Evolutionary conservation across 257 asterid species (phyloP).

Genomic region (Verbena officinalis): DNA sequence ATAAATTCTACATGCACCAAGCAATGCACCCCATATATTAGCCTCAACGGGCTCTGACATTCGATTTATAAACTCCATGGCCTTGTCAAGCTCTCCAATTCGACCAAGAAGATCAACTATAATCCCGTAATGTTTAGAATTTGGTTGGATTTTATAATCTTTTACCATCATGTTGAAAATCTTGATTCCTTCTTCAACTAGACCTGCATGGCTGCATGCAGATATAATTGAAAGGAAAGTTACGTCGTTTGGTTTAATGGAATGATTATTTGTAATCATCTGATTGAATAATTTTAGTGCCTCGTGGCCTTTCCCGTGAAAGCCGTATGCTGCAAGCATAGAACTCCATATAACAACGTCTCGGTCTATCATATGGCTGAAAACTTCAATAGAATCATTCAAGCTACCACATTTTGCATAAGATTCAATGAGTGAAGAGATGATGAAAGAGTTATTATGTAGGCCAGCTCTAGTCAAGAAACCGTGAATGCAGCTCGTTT

Average conservation of each 20-base stretch:
- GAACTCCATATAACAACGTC: slow-evolving; percentile 81
- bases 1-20: slow-evolving; percentile 62
- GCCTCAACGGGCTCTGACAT: slow-evolving; percentile 46
- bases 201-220: slow-evolving; percentile 81
- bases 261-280: slow-evolving; percentile 46
- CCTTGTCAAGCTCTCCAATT: slow-evolving; percentile 58
- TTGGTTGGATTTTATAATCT: slow-evolving; percentile 50
- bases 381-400: slow-evolving; percentile 52
- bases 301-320: slow-evolving; percentile 67
- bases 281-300: slow-evolving; percentile 51
- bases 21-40: slow-evolving; percentile 70
- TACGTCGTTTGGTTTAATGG: slow-evolving; percentile 54
- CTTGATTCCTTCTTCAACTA: slow-evolving; percentile 63
- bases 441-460: slow-evolving; percentile 33
- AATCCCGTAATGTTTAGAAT: slow-evolving; percentile 62
- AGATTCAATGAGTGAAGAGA: slow-evolving; percentile 71
- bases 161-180: slow-evolving; percentile 56
- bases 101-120: slow-evolving; percentile 76
- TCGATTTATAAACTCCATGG: slow-evolving; percentile 50
- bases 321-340: slow-evolving; percentile 71
- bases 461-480: slow-evolving; percentile 50
- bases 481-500: slow-evolving; percentile 65
- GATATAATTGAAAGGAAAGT: slow-evolving; percentile 66
- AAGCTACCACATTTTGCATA: slow-evolving; percentile 83
- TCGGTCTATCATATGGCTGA: slow-evolving; percentile 33